These are phyloP conservation scores for Vishniacozyma victoriae DNA, from an alignment of 768 basidiomycete genomes.

Conservation along the genomic window DNA sequence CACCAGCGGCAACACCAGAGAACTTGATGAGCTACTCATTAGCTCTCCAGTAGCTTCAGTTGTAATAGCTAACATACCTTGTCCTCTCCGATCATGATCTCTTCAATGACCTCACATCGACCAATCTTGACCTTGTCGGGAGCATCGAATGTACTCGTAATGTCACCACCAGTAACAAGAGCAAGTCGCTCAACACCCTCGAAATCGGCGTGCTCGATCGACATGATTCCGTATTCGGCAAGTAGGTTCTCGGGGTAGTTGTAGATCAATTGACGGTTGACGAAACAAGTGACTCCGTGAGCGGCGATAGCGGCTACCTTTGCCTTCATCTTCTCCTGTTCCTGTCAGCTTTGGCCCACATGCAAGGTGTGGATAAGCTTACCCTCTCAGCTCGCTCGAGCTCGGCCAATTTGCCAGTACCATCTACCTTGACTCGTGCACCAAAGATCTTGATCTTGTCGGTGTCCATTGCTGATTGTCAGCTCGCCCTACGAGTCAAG, in stretches of 20 bases:
- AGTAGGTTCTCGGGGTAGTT: slow-evolving; percentile 96
- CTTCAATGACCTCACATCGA: slow-evolving; percentile 88
- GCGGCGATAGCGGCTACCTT: slow-evolving; percentile 92
- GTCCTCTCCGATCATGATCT: slow-evolving; percentile 99
- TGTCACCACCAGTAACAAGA: slow-evolving; percentile 95
- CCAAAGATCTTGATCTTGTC: slow-evolving; percentile 99
- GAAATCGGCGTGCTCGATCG: slow-evolving; percentile 97
- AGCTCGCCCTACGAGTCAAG: background rate
- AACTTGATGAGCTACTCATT: slow-evolving; percentile 87
- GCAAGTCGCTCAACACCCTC: slow-evolving; percentile 95
- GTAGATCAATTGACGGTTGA: slow-evolving; percentile 97
- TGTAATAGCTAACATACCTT: slow-evolving; percentile 57
- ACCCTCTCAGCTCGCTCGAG: slow-evolving; percentile 92
- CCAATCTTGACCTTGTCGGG: slow-evolving; percentile 91
- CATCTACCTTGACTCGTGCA: slow-evolving; percentile 88
- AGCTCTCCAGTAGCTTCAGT: slow-evolving; percentile 2
- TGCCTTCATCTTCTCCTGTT: slow-evolving; percentile 99
- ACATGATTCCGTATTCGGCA: slow-evolving; percentile 90
- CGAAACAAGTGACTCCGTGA: slow-evolving; percentile 94
- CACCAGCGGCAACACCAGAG: slow-evolving; percentile 94
- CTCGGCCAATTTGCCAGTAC: slow-evolving; percentile 94
- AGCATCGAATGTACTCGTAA: slow-evolving; percentile 87
- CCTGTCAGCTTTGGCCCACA: slow-evolving; percentile 6
- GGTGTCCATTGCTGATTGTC: slow-evolving; percentile 87
- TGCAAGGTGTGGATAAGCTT: slow-evolving; percentile 27